Percentiles rank a stretch among this genome's conserved stretches.
phyloP scores from a whole-genome alignment of 2,329 filamentous ascomycete genomes.

The Fusarium sp. region DNA sequence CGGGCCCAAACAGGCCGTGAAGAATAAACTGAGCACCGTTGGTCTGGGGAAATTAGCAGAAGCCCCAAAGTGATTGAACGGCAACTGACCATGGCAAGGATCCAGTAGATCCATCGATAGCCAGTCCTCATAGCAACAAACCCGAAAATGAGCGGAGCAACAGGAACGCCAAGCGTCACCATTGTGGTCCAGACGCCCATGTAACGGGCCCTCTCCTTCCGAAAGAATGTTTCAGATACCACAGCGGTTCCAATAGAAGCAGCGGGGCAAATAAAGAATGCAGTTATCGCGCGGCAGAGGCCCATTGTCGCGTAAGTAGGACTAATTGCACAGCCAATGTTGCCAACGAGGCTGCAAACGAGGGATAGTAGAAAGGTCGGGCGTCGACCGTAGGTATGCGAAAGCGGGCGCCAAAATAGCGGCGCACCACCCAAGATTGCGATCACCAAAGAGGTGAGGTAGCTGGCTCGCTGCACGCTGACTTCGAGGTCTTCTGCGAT shows the following conservation, averaged over 20 bases:
- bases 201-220: constrained; percentile 27
- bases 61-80: too few species aligned
- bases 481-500: constrained; percentile 67
- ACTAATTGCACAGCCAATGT: constrained; percentile 67
- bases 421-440: constrained; percentile 48
- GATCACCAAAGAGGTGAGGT: constrained; percentile 60
- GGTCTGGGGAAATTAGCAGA: constrained; percentile 7
- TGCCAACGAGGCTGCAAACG: constrained; percentile 62
- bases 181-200: constrained; percentile 43
- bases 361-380: constrained; percentile 68
- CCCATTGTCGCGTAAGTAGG: constrained; percentile 64
- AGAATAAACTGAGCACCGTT: constrained; percentile 37
- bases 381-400: constrained; percentile 67
- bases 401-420: constrained; percentile 71
- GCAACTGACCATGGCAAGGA: constrained; percentile 65
- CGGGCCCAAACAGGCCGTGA: constrained; percentile 36
- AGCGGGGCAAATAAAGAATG: constrained; percentile 70
- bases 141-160: constrained; percentile 57
- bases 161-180: constrained; percentile 46
- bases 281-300: constrained; percentile 64
- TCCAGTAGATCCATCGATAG: constrained; percentile 73
- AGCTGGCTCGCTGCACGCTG: constrained; percentile 64
- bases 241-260: constrained; percentile 46
- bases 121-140: constrained; percentile 66
- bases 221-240: constrained; percentile 39